Conservation (phyloP, 2,329 filamentous ascomycete species). For the Fusarium nodosum region DNA sequence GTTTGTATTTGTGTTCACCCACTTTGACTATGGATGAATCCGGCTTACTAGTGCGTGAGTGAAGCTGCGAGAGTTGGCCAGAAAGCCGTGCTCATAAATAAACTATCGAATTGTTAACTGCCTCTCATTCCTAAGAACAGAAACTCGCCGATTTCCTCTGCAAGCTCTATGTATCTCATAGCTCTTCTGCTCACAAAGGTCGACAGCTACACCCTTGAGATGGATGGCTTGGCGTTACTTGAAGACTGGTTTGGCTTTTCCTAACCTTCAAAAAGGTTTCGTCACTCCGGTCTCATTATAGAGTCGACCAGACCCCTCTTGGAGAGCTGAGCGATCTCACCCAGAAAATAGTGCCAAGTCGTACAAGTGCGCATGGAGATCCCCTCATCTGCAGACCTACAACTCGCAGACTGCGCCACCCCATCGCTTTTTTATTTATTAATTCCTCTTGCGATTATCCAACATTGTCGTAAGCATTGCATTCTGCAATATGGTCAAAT, state of each 20-base stretch:
- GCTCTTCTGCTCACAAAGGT: background rate
- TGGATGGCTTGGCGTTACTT: background rate
- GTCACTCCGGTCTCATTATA: constrained; percentile 3
- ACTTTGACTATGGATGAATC: constrained; percentile 15
- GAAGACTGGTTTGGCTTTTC: background rate
- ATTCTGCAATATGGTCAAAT: background rate
- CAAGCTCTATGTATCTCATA: background rate
- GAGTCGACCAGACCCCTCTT: background rate
- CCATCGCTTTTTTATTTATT: background rate
- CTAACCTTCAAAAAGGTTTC: background rate
- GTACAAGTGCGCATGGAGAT: constrained; percentile 9
- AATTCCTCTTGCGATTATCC: background rate
- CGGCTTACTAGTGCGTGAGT: constrained; percentile 2
- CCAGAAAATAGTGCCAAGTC: background rate
- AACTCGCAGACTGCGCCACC: constrained; percentile 11
- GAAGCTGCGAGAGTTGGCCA: constrained; percentile 1
- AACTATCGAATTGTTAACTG: constrained; percentile 5
- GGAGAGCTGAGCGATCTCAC: background rate
- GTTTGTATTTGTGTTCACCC: constrained; percentile 25
- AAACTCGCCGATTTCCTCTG: background rate
- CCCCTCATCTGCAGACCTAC: constrained; percentile 1
- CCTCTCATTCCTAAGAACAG: constrained; percentile 24
- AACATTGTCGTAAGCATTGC: background rate
- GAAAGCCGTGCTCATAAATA: background rate
- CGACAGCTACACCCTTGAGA: background rate